Evolutionary conservation across 495 filamentous ascomycete species (phyloP).

Genomic region (Baudoinia panamericana): DNA sequence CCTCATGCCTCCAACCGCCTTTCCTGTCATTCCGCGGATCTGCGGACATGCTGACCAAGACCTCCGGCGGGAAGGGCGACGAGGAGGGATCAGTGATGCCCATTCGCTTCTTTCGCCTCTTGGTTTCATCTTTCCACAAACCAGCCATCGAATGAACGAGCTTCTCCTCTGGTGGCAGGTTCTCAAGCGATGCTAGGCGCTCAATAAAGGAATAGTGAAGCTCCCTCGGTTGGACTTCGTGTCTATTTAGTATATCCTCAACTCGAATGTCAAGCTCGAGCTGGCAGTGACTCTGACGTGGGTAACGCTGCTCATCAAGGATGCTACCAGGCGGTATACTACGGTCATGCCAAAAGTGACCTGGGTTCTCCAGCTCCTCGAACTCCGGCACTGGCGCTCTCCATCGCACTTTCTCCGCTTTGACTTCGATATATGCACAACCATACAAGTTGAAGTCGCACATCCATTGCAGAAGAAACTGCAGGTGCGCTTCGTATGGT

Average conservation of each 20-base stretch:
- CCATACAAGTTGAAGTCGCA: conserved; percentile 94
- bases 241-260: conserved; percentile 76
- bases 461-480: conserved; percentile 93
- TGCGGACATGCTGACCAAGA: conserved; percentile 72
- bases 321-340: conserved; percentile 45
- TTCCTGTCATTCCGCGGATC: conserved; percentile 54
- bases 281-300: conserved; percentile 71
- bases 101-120: conserved; percentile 58
- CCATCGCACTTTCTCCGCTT: conserved; percentile 54
- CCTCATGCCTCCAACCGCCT: conserved; percentile 81
- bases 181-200: conserved; percentile 36
- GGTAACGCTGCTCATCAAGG: conserved; percentile 47
- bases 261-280: conserved; percentile 82
- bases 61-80: conserved; percentile 63
- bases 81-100: conserved; percentile 42
- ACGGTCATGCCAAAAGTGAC: conserved; percentile 67
- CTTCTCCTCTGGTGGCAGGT: conserved; percentile 54
- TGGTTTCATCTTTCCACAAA: conserved; percentile 83
- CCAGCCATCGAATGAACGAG: conserved; percentile 88
- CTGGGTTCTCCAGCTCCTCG: conserved; percentile 40
- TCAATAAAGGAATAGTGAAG: conserved; percentile 87
- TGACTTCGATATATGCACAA: conserved; percentile 75
- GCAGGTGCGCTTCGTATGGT: conserved; percentile 84
- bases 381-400: conserved; percentile 62
- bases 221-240: conserved; percentile 52